A percentile compares a stretch with the other conserved stretches of the same genome.
phyloP scores from a whole-genome alignment of 441 rosid species.

The Arabidopsis lyrata region DNA sequence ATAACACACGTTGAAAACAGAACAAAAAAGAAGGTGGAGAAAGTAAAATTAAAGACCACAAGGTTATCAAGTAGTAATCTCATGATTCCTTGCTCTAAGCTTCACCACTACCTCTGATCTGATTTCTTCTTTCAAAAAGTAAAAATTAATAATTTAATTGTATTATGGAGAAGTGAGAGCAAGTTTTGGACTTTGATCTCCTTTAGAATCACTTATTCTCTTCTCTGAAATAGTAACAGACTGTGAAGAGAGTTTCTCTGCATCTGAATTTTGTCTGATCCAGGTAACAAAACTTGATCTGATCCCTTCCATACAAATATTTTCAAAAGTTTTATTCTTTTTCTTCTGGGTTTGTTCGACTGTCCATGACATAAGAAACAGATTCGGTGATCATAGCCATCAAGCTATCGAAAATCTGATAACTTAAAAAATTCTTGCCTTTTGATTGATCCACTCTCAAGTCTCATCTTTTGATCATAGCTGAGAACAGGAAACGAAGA shows the following conservation, averaged over 20 bases:
- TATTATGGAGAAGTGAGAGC: constrained; percentile 8
- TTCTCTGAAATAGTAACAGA: constrained; percentile 26
- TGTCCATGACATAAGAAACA: not conserved
- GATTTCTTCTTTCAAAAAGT: not conserved
- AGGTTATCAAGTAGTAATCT: constrained; percentile 25
- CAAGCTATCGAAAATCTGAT: constrained; percentile 2
- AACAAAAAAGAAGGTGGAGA: constrained; percentile 6
- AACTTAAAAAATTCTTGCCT: not conserved
- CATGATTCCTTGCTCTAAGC: constrained; percentile 36
- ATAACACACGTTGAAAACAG: constrained; percentile 10
- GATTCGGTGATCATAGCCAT: constrained; percentile 18
- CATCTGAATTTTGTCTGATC: constrained; percentile 36
- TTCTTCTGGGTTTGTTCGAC: constrained; percentile 9
- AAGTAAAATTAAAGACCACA: constrained; percentile 26
- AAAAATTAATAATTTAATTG: not conserved
- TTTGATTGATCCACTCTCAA: constrained; percentile 29
- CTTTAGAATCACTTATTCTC: not conserved
- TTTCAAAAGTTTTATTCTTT: not conserved
- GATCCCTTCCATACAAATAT: not conserved
- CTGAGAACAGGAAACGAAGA: constrained; percentile 27
- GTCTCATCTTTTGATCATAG: constrained; percentile 3
- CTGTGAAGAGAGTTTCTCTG: constrained; percentile 21
- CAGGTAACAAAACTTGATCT: constrained; percentile 42
- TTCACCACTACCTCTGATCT: constrained; percentile 36
- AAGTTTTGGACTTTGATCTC: not conserved